These are phyloP conservation scores for Schizochytrium sp. DNA, from an alignment of 108 stramenopile genomes.

Conservation along the genomic window DNA sequence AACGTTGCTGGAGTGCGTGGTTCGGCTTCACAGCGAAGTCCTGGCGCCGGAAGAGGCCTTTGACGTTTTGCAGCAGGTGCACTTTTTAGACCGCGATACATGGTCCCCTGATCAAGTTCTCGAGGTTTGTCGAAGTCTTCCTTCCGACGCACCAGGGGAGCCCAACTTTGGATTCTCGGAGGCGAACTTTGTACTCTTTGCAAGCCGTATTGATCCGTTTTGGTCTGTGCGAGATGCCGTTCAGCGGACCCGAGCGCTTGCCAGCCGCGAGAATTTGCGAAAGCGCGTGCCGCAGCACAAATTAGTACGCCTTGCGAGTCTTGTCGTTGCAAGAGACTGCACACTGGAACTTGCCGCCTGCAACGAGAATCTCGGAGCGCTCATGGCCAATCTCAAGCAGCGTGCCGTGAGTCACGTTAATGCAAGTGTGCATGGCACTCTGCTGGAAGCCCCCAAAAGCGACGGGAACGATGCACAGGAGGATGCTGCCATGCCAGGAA, in stretches of 20 bases:
- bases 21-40: neutral
- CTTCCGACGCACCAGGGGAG: neutral
- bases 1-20: neutral
- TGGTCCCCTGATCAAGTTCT: neutral
- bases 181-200: neutral
- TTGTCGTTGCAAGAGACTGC: neutral
- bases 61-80: neutral
- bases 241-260: neutral
- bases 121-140: neutral
- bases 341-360: neutral
- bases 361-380: neutral
- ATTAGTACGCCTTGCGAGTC: neutral
- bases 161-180: neutral
- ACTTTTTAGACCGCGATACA: neutral
- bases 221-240: neutral
- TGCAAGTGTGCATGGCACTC: too few relatives aligned
- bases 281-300: neutral
- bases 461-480: too few relatives aligned
- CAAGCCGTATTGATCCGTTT: neutral
- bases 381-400: neutral
- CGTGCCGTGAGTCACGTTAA: neutral
- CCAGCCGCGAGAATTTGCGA: neutral
- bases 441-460: too few relatives aligned
- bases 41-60: neutral
- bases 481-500: too few relatives aligned